Percentiles rank a stretch among this genome's conserved stretches.
Conservation (phyloP, 768 basidiomycete genomes). For the Coprinellus aureogranulatus region DNA sequence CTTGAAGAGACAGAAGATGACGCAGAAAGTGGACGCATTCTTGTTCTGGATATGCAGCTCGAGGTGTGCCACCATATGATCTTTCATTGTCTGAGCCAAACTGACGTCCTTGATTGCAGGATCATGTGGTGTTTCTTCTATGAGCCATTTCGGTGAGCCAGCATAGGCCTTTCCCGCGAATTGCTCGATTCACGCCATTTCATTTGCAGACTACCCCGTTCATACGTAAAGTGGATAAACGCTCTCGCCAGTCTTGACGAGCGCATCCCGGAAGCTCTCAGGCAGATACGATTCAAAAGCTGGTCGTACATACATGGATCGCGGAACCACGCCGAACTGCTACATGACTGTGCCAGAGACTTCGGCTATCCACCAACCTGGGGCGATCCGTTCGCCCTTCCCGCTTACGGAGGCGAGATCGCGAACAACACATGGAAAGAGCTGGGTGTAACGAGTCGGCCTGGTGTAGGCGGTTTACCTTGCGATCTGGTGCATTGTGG, state of each 20-base stretch:
- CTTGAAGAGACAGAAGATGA: conserved; percentile 24
- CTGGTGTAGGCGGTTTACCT: conserved; percentile 66
- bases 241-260: conserved; percentile 66
- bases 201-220: conserved; percentile 49
- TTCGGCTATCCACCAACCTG: conserved; percentile 59
- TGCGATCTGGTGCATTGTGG: conserved; percentile 72
- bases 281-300: conserved; percentile 46
- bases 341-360: conserved; percentile 47
- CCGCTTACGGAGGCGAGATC: conserved; percentile 56
- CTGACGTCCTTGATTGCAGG: too few species aligned
- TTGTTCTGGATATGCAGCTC: conserved; percentile 79
- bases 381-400: conserved; percentile 61
- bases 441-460: conserved; percentile 51
- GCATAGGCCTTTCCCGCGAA: not conserved
- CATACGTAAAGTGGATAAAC: conserved; percentile 78
- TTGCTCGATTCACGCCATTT: not conserved
- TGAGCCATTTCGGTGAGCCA: conserved; percentile 59
- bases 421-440: conserved; percentile 55
- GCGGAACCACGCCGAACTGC: conserved; percentile 35
- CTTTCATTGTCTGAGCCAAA: too few species aligned
- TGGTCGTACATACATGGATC: conserved; percentile 61
- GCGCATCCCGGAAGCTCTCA: conserved; percentile 54
- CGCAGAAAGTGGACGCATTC: conserved; percentile 59
- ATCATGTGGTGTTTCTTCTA: conserved; percentile 93
- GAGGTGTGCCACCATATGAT: conserved; percentile 44